A percentile compares a stretch with the other conserved stretches of the same genome.
Evolutionary conservation across 441 rosid genomes (phyloP).

Genomic region (Erodium moschatum): DNA sequence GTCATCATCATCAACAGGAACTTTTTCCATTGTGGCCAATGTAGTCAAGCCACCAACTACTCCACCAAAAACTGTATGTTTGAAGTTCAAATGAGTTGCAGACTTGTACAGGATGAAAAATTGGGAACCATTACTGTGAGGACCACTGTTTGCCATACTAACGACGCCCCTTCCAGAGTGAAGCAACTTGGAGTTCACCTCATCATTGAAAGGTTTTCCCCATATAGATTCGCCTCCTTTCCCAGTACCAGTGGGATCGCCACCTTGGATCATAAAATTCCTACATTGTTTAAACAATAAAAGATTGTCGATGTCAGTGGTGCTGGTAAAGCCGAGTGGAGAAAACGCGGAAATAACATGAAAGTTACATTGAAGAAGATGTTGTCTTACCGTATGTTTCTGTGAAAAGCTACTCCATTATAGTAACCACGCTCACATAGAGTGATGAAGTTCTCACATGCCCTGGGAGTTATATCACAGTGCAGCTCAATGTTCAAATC

Average conservation of each 20-base stretch:
- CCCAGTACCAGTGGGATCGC: slow-evolving; percentile 95
- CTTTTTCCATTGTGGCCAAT: slow-evolving; percentile 79
- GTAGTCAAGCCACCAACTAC: slow-evolving; percentile 85
- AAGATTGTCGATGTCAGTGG: not conserved
- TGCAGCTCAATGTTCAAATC: slow-evolving; percentile 92
- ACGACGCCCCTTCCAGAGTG: slow-evolving; percentile 90
- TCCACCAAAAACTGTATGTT: slow-evolving; percentile 85
- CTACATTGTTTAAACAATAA: slow-evolving; percentile 26
- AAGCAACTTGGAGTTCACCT: slow-evolving; percentile 74
- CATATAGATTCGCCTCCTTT: slow-evolving; percentile 87
- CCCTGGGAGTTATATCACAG: slow-evolving; percentile 81
- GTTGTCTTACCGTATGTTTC: slow-evolving; percentile 54
- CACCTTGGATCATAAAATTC: slow-evolving; percentile 98
- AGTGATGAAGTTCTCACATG: slow-evolving; percentile 84
- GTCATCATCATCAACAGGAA: slow-evolving; percentile 69
- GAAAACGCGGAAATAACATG: slow-evolving; percentile 9
- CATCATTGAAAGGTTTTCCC: slow-evolving; percentile 94
- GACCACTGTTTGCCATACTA: slow-evolving; percentile 98
- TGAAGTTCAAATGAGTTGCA: slow-evolving; percentile 79
- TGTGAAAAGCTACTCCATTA: slow-evolving; percentile 68
- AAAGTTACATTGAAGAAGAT: slow-evolving; percentile 7
- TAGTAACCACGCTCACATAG: slow-evolving; percentile 84
- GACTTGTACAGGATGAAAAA: slow-evolving; percentile 95
- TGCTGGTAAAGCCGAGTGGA: not conserved
- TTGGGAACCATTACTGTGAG: slow-evolving; percentile 92